Evolutionary conservation across 768 basidiomycete species (phyloP).

Genomic region (Suillus lakei): DNA sequence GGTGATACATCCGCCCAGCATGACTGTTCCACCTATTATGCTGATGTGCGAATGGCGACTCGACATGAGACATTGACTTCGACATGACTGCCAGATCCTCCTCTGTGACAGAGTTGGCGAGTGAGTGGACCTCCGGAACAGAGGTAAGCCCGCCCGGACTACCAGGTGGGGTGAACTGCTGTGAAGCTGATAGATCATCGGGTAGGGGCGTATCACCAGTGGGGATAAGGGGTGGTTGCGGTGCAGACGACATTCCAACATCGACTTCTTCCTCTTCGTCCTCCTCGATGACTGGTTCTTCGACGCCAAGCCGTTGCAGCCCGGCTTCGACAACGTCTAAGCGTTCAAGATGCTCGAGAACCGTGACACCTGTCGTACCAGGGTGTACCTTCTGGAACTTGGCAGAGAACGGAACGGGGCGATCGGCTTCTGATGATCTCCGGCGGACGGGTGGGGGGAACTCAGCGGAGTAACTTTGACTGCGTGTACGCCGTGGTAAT

Average conservation of each 20-base stretch:
- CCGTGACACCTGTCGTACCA: conserved; percentile 84
- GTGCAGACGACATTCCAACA: conserved; percentile 56
- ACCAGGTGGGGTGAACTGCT: conserved; percentile 58
- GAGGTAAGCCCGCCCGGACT: conserved; percentile 55
- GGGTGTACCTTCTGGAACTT: conserved; percentile 85
- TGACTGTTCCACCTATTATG: conserved; percentile 43
- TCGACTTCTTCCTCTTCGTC: conserved; percentile 65
- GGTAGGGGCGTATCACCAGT: conserved; percentile 30
- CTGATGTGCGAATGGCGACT: conserved; percentile 47
- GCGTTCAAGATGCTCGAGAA: conserved; percentile 84
- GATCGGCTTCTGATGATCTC: conserved; percentile 62
- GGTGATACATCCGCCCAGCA: conserved; percentile 28
- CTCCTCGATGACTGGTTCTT: conserved; percentile 53
- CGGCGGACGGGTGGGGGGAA: conserved; percentile 78
- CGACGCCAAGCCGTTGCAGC: conserved; percentile 71
- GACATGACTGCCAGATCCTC: conserved; percentile 77
- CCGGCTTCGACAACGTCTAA: conserved; percentile 84
- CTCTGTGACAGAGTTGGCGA: conserved; percentile 62
- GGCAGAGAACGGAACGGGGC: conserved; percentile 84
- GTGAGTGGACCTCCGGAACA: conserved; percentile 59
- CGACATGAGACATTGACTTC: conserved; percentile 75
- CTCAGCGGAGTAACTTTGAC: conserved; percentile 61
- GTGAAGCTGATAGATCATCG: conserved; percentile 39
- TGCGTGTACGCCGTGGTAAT: conserved; percentile 55
- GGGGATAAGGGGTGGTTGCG: conserved; percentile 30